Conservation (phyloP, 768 basidiomycete species). For the Russula abietina region DNA sequence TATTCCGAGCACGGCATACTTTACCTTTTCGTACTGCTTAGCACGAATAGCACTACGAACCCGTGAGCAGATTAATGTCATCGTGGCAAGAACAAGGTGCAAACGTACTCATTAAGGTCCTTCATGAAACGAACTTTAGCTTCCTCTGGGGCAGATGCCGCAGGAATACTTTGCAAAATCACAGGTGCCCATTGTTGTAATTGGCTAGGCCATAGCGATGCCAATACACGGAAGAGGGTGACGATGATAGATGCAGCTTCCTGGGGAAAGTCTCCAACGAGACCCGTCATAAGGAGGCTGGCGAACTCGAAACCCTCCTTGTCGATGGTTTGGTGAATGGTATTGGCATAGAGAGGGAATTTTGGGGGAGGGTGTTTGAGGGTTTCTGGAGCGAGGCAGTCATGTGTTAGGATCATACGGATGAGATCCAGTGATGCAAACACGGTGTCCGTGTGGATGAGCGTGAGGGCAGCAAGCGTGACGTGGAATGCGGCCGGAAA, state of each 20-base stretch:
- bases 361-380: conserved; percentile 48
- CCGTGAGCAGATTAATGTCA: conserved; percentile 17
- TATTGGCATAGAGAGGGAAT: conserved; percentile 52
- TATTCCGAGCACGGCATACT: conserved; percentile 64
- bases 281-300: conserved; percentile 62
- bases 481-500: conserved; percentile 76
- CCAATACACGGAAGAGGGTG: conserved; percentile 67
- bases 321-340: conserved; percentile 55
- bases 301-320: conserved; percentile 71
- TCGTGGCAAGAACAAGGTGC: conserved; percentile 1
- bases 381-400: conserved; percentile 47
- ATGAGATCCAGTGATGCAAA: conserved; percentile 80
- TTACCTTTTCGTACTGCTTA: conserved; percentile 71
- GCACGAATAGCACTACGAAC: conserved; percentile 53
- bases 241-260: conserved; percentile 70
- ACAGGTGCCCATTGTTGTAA: conserved; percentile 67
- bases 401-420: conserved; percentile 67
- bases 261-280: conserved; percentile 85
- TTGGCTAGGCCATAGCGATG: conserved; percentile 60
- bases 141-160: conserved; percentile 50
- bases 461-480: conserved; percentile 69
- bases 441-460: conserved; percentile 77
- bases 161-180: conserved; percentile 65
- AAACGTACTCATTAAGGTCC: conserved; percentile 67
- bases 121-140: conserved; percentile 67